phyloP scores from a whole-genome alignment of 495 filamentous ascomycete species.

The Tuber indicum region DNA sequence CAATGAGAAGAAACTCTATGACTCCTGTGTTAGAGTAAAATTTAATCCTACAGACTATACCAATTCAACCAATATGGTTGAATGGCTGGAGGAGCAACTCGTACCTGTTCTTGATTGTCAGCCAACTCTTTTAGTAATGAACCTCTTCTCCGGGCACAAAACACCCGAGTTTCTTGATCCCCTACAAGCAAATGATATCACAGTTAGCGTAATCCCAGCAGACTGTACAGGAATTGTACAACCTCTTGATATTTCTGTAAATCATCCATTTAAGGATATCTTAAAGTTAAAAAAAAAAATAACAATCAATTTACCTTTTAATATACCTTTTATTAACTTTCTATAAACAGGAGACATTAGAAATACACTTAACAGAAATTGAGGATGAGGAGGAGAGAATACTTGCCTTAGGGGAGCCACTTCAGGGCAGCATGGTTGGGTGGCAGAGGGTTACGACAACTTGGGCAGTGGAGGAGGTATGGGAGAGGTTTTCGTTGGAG shows the following conservation, averaged over 20 bases:
- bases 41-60: background rate
- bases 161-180: conserved; percentile 5
- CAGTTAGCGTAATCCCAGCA: background rate
- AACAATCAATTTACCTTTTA: no score
- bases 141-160: background rate
- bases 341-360: no score
- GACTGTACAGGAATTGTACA: conserved; percentile 5
- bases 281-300: background rate
- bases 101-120: background rate
- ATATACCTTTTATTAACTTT: no score
- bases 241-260: conserved; percentile 7
- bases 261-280: conserved; percentile 6
- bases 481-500: no score
- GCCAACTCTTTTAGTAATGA: background rate
- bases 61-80: background rate
- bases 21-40: background rate
- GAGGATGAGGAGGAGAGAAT: no score
- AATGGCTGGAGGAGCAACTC: background rate
- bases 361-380: no score
- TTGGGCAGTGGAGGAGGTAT: no score
- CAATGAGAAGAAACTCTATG: background rate
- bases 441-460: no score
- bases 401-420: no score
- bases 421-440: no score
- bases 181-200: conserved; percentile 1